Evolutionary conservation across 2,329 filamentous ascomycete species (phyloP), one percentile per base, ranked within the genome.

Genomic region (Arachnopeziza araneosa): DNA sequence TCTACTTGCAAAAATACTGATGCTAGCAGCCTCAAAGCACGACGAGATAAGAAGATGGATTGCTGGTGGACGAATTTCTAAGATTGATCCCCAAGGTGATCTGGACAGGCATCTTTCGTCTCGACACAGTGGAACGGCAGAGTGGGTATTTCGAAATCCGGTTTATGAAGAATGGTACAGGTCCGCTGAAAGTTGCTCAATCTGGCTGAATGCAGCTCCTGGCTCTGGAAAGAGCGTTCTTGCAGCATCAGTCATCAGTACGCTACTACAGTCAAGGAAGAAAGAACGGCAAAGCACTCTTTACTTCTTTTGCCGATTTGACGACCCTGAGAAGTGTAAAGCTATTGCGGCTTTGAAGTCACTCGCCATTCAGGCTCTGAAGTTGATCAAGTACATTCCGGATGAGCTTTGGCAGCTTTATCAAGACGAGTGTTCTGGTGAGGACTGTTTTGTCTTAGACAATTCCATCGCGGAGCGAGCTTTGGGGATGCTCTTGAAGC

Each of bases 211-310:
- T 22, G 55, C 60, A 24, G 51, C 52, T 12, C 58, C 58, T 53
- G 60, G 60, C 10, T 56, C 60, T 17, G 60, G 60, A 21, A 63
- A 63, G 44, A 63, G 52, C 19, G 50, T 63, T n/a, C 49, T 63
- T 8, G 23, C 55, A 2, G 51, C 60, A 6, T 60, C 60, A 12
- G 22, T 57, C 26, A 26, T 63, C 12, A 49, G 55, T 9, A 54
- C 55, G 2, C 50, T 57, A n/a, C 17, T 52, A n/a, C 36, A 54
- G n/a, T 56, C 54, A 9, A 10, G 26, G n/a, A 49, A 24, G 30
- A 57, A 57, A 17, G 50, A 30, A 14, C 50, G 54, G 36, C 8
- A 21, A 12, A 57, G 60, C n/a, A 52, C 57, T 21, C 56, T 58
- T 19, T 57, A 59, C 30, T 62, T 57, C 51, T 62, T 62, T 30